Evolutionary conservation across 441 rosid species (phyloP), one percentile per base, ranked within the genome.

Genomic region (Omphalea diandra): DNA sequence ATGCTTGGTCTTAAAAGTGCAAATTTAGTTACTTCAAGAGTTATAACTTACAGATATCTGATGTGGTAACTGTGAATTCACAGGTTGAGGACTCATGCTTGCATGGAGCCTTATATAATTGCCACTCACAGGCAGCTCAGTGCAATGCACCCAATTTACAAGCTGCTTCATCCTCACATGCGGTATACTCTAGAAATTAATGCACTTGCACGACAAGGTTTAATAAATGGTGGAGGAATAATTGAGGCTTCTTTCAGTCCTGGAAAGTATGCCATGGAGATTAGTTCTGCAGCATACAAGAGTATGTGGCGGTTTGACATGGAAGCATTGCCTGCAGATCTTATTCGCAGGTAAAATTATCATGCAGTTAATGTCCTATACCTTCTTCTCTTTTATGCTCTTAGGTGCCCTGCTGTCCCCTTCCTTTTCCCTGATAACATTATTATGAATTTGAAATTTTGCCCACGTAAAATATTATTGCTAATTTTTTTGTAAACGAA

Each of bases 301-400:
- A 85, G 75, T 57, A 61, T 69, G 81, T 91, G 97, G 97, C 80
- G 85, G 73, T 94, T 94, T 32, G 97, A 94, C 78, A 87, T 84
- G 97, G 97, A 91, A 76, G 94, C 94, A 50, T 83, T 94, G 81
- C 97, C 98, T 47, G 93, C 94, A 57, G 98, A 94, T 85, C 98
- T 94, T 68, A 73, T 94, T 72, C 81, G 89, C 57, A 83, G 98
- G 98, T 90, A 72, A 71, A 72, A 11, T 67, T 70, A 40, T 53
- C 44, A 22, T 36, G 41, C 55, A 27, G 56, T 53, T 72, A 18
- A 22, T 67, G 46, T 2, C 22, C 18, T 46, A 31, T 54, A 26
- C 52, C 33, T n/a, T 44, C 22, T 20, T 12, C 44, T 41, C 33
- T n/a, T 46, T 38, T 24, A 60, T 46, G 55, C 29, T 18, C 20